Base-by-base conservation (phyloP, 2,329 filamentous ascomycete species). In the Xylariaceae sp. region DNA sequence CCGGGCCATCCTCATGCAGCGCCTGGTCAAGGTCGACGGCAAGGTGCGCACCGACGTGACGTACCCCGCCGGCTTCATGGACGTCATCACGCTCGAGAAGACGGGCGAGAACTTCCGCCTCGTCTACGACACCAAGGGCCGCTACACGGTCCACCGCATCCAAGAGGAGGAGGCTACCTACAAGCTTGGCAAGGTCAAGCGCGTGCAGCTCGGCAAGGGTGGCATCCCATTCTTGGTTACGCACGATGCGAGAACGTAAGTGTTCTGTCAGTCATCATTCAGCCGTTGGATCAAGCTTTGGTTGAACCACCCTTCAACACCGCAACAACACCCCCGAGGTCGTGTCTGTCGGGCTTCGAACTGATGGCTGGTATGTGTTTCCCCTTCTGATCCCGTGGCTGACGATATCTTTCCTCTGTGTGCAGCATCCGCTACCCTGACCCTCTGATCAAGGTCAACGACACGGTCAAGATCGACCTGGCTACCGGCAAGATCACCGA, bases 191-290 rank as follows among this genome's bases (percentile, higher is more conserved):
- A 99, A 97, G 86, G 94, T 99, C 83, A 96, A 96, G 89, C 88
- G 92, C 73, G 94, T 99, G 63, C 94, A 99, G 84, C 86, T 99
- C 71, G 94, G 94, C 84, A 92, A 91, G 80, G 95, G 94, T 80
- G 94, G 92, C 83, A 95, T 99, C 87, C 94, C 94, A 95, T 99
- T 96, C 92, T 96, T 97, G 91, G 94, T 99, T 89, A 99, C 94
- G 92, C 94, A 99, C 89, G 94, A 99, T 94, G 94, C 94, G 81
- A 88, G 94, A 91, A 99, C 94, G 92, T 99, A 84, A 96, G 92
- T 63, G 61, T 97, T 88, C 84, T 87, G 80, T 85, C 80, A 84
- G 80, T 88, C 88, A 90, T 96, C 92, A 94, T 92, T 96, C 92
- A 96, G 92, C 87, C 92, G 92, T 96, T 96, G 92, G 90, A 92